Base-by-base conservation (phyloP, 139 green algal genomes). In the Closterium sp. region DNA sequence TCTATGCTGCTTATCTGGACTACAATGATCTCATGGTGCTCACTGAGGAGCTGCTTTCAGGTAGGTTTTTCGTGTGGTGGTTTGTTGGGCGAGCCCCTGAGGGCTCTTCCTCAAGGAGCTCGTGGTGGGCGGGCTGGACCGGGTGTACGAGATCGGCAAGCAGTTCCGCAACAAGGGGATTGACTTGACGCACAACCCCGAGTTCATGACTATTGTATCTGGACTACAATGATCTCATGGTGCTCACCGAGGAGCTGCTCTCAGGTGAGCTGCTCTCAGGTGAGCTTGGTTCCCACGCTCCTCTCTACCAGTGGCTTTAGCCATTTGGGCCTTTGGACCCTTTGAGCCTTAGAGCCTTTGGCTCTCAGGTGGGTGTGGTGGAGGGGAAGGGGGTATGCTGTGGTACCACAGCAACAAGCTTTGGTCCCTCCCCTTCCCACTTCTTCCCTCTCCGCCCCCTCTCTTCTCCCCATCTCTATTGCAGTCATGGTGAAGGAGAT, bases 141-240 rank as follows among this genome's bases (percentile, higher is more conserved):
- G 98, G 28, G 98, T 99, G 93, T 99, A 99, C 93, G 95, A 97
- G 91, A 97, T 97, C 70, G 95, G 95, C 31, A 94, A 95, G 42
- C 95, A 97, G 95, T 97, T 97, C 91, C 89, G 95, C n/a, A 99
- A 99, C 89, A 97, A 99, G 96, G 97, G 98, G 95, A 99, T 99
- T 88, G 98, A 99, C 96, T 94, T 99, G 89, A 99, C 98, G n/a
- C 98, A 99, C 97, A 99, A 99, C 95, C 98, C 98, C 17, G 98
- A 99, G 97, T 99, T 99, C 95, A 99, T 98, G 22, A 99, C 98
- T 11, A 98, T 97, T n/a, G n/a, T n/a, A n/a, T n/a, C n/a, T 98
- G 31, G 98, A 99, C 95, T 99, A 99, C 96, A 96, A 99, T 88
- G 98, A 99, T 95, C 95, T 99, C 38, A 98, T 99, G 96, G 93